These are phyloP conservation scores for Niveomyces coronatus DNA, from an alignment of 2,329 filamentous ascomycete species.

Conservation along the genomic window DNA sequence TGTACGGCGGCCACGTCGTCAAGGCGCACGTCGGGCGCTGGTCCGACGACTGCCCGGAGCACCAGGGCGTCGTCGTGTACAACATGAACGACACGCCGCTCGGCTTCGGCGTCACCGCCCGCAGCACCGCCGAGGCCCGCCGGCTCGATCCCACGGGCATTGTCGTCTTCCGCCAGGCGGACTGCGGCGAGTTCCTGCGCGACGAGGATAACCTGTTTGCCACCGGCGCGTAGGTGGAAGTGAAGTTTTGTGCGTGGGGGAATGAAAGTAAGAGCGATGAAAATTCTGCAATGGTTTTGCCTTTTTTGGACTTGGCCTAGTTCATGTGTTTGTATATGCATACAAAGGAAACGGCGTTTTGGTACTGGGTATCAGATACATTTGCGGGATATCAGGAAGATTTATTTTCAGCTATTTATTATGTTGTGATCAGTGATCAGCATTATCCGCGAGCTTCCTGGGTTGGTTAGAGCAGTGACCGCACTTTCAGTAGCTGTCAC, in stretches of 20 bases:
- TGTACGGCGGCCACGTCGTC: slow-evolving; percentile 87
- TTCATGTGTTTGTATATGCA: too few species aligned
- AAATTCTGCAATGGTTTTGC: too few species aligned
- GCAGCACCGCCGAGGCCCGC: slow-evolving; percentile 73
- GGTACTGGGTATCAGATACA: too few species aligned
- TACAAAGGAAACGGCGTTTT: too few species aligned
- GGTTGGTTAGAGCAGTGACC: too few species aligned
- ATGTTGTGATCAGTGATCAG: too few species aligned
- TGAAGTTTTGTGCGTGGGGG: background rate
- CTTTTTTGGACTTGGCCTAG: too few species aligned
- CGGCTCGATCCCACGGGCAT: slow-evolving; percentile 84
- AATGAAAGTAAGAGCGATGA: background rate
- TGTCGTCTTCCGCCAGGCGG: slow-evolving; percentile 81
- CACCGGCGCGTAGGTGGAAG: slow-evolving; percentile 35
- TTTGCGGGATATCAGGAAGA: too few species aligned
- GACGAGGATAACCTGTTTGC: slow-evolving; percentile 63
- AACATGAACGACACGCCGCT: slow-evolving; percentile 89
- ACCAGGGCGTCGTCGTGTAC: slow-evolving; percentile 83
- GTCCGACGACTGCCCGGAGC: slow-evolving; percentile 87
- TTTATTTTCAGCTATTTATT: too few species aligned
- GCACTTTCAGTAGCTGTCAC: too few species aligned
- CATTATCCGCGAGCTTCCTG: too few species aligned
- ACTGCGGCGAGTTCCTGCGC: slow-evolving; percentile 88
- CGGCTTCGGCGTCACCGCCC: slow-evolving; percentile 87
- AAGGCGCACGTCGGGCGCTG: slow-evolving; percentile 63